Evolutionary conservation across 805 yeast species (phyloP), one percentile per base, ranked within the genome.

Genomic region (Yarrowia sp.): DNA sequence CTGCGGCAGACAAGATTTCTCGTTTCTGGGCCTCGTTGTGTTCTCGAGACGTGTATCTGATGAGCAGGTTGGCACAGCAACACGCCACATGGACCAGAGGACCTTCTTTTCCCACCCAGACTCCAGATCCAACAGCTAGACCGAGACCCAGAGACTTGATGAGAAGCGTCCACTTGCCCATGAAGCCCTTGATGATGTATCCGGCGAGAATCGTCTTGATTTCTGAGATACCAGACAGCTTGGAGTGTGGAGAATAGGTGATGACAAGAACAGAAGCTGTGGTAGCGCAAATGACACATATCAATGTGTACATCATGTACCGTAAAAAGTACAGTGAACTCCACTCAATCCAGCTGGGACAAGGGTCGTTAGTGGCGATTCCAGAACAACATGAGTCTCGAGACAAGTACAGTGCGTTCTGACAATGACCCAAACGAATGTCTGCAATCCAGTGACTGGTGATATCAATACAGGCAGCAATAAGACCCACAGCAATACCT

Each of bases 31-130:
- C 90, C 70, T 86, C 90, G 67, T 82, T 83, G 0, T 71, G 70
- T 28, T 71, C 65, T 52, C 76, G 62, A 0, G 67, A 48, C 3
- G 78, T 74, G 61, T 78, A 73, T 3, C 70, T 61, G 19, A 73
- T 70, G 51, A 82, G 72, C 9, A 82, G 64, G 67, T 75, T 74
- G 68, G 86, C 75, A 70, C 85, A 77, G 67, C 89, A 84, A 68
- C 89, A 84, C 0, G 93, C 82, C 4, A 90, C 83, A 73, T 91
- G 96, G 26, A 89, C 92, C 64, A 91, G 73, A 0, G 97, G 96
- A 1, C 96, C 96, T 70, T 90, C 97, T 71, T 85, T 86, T 7
- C 97, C 96, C 7, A 88, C 80, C 90, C 93, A 88, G 2, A 90
- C 71, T 0, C 96, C 96, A 1, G 90, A 83, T 22, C 92, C 85